Evolutionary conservation across 371 early-diverging fungal genomes (phyloP).

Genomic region (Batkoa obscura): DNA sequence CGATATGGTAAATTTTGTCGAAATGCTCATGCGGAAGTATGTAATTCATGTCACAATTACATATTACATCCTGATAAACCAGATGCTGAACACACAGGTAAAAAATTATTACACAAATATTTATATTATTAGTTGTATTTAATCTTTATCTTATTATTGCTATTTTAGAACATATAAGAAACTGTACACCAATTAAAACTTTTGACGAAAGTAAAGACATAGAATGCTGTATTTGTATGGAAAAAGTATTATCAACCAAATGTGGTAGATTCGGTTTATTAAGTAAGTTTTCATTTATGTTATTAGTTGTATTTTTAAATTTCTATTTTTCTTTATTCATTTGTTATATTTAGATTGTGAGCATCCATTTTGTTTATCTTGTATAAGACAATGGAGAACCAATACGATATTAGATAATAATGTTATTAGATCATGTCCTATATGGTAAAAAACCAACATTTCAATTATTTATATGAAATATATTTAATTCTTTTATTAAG

Average conservation of each 20-base stretch:
- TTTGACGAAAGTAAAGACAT: slow-evolving; percentile 2
- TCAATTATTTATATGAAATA: slow-evolving; percentile 8
- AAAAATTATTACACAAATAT: neutral
- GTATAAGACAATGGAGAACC: slow-evolving; percentile 27
- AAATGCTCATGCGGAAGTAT: neutral
- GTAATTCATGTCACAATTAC: neutral
- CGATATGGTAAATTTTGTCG: neutral
- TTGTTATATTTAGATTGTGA: slow-evolving; percentile 17
- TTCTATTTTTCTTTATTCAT: neutral
- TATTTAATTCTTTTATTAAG: slow-evolving; percentile 18
- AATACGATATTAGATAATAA: slow-evolving; percentile 16
- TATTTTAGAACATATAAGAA: neutral
- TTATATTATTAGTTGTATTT: neutral
- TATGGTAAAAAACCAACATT: slow-evolving; percentile 3
- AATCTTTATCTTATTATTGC: neutral
- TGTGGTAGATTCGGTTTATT: slow-evolving; percentile 31
- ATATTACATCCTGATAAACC: slow-evolving; percentile 1
- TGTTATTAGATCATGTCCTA: slow-evolving; percentile 8
- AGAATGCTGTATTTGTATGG: slow-evolving; percentile 33
- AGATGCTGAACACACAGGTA: neutral
- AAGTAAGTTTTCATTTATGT: slow-evolving; percentile 11
- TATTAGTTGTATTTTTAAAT: neutral
- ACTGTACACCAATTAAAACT: neutral
- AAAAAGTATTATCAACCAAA: slow-evolving; percentile 16
- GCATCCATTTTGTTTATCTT: slow-evolving; percentile 30